A percentile compares a stretch with the other conserved stretches of the same genome.
phyloP scores from a whole-genome alignment of 805 yeast genomes.

The Ogataea neopini region DNA sequence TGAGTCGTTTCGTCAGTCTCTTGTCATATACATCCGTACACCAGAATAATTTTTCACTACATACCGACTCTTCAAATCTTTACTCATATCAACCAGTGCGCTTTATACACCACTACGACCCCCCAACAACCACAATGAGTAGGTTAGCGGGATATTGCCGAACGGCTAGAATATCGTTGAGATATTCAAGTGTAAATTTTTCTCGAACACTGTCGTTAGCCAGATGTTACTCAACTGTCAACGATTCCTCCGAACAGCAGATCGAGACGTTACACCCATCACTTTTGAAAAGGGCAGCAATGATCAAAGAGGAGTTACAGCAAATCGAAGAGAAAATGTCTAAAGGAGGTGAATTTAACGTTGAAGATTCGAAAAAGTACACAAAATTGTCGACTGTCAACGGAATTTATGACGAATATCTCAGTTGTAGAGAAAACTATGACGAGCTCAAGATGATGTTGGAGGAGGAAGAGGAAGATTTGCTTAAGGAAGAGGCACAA shows the following conservation, averaged over 20 bases:
- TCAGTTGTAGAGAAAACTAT: conserved; percentile 32
- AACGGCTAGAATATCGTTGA: neutral
- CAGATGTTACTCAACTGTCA: conserved; percentile 2
- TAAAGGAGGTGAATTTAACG: conserved; percentile 43
- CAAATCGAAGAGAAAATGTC: conserved; percentile 44
- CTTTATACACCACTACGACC: too few relatives aligned
- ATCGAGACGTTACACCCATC: conserved; percentile 45
- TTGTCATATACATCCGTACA: conserved; percentile 4
- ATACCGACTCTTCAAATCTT: too few relatives aligned
- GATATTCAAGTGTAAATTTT: neutral
- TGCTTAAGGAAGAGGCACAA: conserved; percentile 58
- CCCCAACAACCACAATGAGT: neutral
- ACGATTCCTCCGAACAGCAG: conserved; percentile 9
- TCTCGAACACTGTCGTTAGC: neutral
- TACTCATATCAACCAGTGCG: too few relatives aligned
- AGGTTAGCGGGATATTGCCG: neutral
- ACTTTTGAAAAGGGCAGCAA: conserved; percentile 47
- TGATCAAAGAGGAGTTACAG: conserved; percentile 42
- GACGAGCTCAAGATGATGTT: conserved; percentile 38
- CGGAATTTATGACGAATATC: conserved; percentile 42
- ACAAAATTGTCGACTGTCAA: conserved; percentile 47
- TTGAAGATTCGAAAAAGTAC: conserved; percentile 49
- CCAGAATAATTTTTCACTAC: neutral
- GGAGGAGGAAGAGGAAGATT: conserved; percentile 40
- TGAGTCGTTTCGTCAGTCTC: too few relatives aligned